These are phyloP conservation scores for Bruguiera gymnorhiza DNA, from an alignment of 345 rosid genomes.

Conservation along the genomic window DNA sequence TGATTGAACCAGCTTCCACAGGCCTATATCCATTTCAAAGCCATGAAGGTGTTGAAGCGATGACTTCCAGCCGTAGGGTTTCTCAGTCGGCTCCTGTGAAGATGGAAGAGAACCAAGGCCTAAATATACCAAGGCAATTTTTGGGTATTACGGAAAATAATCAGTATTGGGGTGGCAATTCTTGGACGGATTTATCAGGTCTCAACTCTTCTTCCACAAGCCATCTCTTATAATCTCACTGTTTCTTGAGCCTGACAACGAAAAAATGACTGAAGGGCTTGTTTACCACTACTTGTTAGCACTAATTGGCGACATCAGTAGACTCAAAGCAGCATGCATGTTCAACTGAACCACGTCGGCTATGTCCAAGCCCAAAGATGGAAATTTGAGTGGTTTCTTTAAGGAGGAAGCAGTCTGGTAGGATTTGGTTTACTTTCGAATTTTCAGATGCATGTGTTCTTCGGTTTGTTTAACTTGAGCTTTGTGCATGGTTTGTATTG, in stretches of 20 bases:
- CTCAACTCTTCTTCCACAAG: slow-evolving; percentile 39
- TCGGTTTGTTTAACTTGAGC: neutral
- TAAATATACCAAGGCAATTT: slow-evolving; percentile 38
- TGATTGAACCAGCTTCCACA: slow-evolving; percentile 40
- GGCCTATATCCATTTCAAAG: slow-evolving; percentile 40
- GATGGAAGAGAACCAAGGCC: slow-evolving; percentile 44
- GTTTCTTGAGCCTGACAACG: neutral
- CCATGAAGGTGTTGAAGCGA: slow-evolving; percentile 38
- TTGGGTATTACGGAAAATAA: slow-evolving; percentile 30
- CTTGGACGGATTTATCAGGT: slow-evolving; percentile 51
- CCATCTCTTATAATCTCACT: slow-evolving; percentile 26
- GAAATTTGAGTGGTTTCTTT: neutral
- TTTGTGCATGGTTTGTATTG: neutral
- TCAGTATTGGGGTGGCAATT: slow-evolving; percentile 45
- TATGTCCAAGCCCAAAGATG: neutral
- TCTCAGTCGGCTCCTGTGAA: slow-evolving; percentile 50
- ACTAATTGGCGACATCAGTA: neutral
- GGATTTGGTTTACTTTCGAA: neutral
- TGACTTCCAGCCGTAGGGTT: slow-evolving; percentile 47
- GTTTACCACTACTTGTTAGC: neutral
- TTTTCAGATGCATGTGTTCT: neutral
- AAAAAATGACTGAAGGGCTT: neutral
- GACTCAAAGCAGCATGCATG: neutral
- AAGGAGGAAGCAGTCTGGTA: neutral
- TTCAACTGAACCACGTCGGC: neutral